A percentile compares a stretch with the other conserved stretches of the same genome.
phyloP scores from a whole-genome alignment of 345 rosid genomes.

The Ceriops decandra region DNA sequence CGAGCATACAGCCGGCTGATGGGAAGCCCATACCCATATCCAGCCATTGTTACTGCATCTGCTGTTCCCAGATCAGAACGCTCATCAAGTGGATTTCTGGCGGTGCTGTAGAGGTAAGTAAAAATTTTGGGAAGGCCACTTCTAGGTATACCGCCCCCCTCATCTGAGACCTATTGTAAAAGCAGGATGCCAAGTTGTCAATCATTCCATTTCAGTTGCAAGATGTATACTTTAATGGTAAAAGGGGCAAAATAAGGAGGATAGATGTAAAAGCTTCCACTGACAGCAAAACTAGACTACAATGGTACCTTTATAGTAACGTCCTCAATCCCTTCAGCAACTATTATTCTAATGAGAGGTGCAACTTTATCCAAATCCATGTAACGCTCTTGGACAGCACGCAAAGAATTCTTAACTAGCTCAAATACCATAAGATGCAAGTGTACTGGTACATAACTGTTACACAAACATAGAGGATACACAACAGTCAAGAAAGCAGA shows the following conservation, averaged over 20 bases:
- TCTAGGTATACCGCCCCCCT: constrained; percentile 96
- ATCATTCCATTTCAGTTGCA: not conserved
- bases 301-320: constrained; percentile 75
- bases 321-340: constrained; percentile 95
- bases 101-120: constrained; percentile 95
- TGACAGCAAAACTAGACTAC: not conserved
- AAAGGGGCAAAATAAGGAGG: not conserved
- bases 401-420: constrained; percentile 91
- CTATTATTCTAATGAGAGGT: constrained; percentile 74
- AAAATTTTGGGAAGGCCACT: constrained; percentile 97
- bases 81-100: constrained; percentile 81
- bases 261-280: not conserved
- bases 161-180: constrained; percentile 72
- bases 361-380: constrained; percentile 76
- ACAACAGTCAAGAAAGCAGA: not conserved
- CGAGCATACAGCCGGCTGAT: constrained; percentile 93
- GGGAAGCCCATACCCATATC: constrained; percentile 92
- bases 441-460: constrained; percentile 83
- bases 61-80: constrained; percentile 52
- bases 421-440: constrained; percentile 95
- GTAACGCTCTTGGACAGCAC: constrained; percentile 84
- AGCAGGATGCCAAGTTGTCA: constrained; percentile 12
- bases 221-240: not conserved
- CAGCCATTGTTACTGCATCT: constrained; percentile 84
- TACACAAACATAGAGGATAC: not conserved